phyloP scores from a whole-genome alignment of 179 eudicot species.

The Amaranthus tricolor region DNA sequence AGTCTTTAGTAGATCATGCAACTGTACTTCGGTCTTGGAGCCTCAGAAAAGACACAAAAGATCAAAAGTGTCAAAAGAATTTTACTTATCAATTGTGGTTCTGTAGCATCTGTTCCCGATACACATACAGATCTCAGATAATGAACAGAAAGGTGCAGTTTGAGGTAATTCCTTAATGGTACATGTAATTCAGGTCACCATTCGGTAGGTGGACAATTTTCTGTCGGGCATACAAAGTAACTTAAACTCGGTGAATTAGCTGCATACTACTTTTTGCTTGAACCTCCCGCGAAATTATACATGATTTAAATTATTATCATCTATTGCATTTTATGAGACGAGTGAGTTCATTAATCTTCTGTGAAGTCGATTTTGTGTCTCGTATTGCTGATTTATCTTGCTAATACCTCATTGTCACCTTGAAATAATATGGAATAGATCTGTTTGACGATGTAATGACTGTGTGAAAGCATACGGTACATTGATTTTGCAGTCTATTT shows the following conservation, averaged over 20 bases:
- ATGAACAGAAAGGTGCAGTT: neutral
- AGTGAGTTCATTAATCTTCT: too few relatives aligned
- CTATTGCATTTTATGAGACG: too few relatives aligned
- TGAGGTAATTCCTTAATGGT: neutral
- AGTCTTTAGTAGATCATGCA: constrained; percentile 30
- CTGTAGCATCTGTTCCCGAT: neutral
- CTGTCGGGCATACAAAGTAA: neutral
- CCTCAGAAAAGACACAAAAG: neutral
- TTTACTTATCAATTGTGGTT: neutral
- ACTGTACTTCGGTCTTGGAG: neutral
- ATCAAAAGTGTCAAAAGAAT: neutral
- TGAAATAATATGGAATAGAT: too few relatives aligned
- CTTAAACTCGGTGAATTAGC: neutral
- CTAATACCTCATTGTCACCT: too few relatives aligned
- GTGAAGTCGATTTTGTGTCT: too few relatives aligned
- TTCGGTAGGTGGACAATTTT: neutral
- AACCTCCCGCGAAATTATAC: too few relatives aligned
- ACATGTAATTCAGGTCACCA: neutral
- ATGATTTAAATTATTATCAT: too few relatives aligned
- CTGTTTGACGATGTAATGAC: too few relatives aligned
- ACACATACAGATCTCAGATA: neutral
- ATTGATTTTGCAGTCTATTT: too few relatives aligned
- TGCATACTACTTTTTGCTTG: neutral
- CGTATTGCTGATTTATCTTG: too few relatives aligned
- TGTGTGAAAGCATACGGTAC: too few relatives aligned